Conservation (phyloP, 345 rosid genomes). For the Salix udensis region DNA sequence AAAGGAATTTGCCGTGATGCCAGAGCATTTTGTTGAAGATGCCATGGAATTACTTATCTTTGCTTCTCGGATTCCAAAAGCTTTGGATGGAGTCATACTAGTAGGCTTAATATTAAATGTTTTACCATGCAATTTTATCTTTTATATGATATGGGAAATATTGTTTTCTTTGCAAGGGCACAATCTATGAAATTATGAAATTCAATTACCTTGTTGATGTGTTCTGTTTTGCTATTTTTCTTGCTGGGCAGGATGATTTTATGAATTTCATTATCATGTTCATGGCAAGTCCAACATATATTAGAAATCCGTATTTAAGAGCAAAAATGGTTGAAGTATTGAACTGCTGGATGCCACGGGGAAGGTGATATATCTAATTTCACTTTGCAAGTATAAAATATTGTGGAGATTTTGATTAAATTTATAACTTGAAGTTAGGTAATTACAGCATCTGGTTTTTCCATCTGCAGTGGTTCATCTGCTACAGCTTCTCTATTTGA, state of each 20-base stretch:
- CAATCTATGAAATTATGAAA: not conserved
- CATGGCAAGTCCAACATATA: constrained; percentile 83
- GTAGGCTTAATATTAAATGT: constrained; percentile 37
- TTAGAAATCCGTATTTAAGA: constrained; percentile 92
- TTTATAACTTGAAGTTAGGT: constrained; percentile 2
- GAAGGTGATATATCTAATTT: constrained; percentile 48
- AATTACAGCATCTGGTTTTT: constrained; percentile 11
- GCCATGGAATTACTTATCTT: constrained; percentile 90
- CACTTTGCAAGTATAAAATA: not conserved
- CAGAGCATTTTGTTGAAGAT: constrained; percentile 99
- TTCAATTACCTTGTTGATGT: not conserved
- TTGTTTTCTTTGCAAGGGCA: not conserved
- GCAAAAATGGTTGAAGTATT: constrained; percentile 99
- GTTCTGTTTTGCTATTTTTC: not conserved
- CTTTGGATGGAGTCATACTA: constrained; percentile 76
- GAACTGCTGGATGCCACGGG: constrained; percentile 98
- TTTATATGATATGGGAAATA: not conserved
- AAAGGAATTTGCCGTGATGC: constrained; percentile 90
- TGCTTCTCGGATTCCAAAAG: constrained; percentile 90
- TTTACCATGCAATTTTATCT: constrained; percentile 7
- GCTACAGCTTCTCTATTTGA: constrained; percentile 78
- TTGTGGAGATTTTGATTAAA: not conserved
- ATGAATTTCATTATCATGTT: constrained; percentile 99
- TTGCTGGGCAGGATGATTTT: constrained; percentile 79
- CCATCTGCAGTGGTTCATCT: constrained; percentile 68